Percentiles rank a stretch among this genome's conserved stretches.
Conservation (phyloP, 139 green algal species). For the Parachlorella kessleri region DNA sequence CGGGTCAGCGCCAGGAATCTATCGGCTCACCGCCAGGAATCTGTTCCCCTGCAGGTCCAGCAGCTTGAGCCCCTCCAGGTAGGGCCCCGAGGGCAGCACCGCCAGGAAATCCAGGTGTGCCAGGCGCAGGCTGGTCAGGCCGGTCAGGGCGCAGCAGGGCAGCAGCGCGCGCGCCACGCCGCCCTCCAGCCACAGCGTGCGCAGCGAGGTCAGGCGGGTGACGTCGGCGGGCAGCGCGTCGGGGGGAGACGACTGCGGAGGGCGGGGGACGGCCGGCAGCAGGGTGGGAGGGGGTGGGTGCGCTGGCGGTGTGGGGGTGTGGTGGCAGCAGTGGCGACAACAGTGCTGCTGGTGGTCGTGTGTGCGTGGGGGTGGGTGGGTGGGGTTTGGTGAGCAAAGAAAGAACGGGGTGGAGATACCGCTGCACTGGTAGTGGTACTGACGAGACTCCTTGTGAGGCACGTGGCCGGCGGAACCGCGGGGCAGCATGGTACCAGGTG, state of each 20-base stretch:
- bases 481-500: no score
- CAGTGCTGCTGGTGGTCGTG: background rate
- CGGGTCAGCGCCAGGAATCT: no score
- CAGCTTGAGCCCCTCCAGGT: background rate
- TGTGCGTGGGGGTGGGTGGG: no score
- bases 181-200: background rate
- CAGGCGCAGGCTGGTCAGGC: background rate
- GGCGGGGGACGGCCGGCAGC: no score
- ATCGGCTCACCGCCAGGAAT: background rate
- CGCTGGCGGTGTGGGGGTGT: background rate
- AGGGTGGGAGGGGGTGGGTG: background rate
- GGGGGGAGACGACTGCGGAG: background rate
- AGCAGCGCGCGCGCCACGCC: background rate
- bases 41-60: background rate
- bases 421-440: no score
- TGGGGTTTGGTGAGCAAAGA: background rate
- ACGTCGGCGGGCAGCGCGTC: background rate
- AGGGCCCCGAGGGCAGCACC: background rate
- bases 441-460: no score
- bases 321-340: background rate
- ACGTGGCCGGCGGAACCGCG: no score
- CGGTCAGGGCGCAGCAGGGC: background rate
- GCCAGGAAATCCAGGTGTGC: background rate
- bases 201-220: background rate
- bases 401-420: no score